Conservation (phyloP, 768 basidiomycete species). For the Russula vinacea region DNA sequence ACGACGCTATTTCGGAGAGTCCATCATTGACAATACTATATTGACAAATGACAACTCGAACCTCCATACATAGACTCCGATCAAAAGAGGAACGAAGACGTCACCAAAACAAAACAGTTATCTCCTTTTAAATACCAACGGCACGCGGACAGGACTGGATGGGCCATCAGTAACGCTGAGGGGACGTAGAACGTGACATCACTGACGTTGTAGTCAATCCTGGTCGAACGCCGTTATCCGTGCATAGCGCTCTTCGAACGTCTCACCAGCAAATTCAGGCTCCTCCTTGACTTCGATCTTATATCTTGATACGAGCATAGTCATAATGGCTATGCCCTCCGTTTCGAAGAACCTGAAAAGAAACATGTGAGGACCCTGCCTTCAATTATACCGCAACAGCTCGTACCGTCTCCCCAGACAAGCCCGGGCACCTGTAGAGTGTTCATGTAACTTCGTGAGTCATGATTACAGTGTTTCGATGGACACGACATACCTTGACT, state of each 20-base stretch:
- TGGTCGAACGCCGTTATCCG: slow-evolving; percentile 11
- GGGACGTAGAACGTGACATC: no score
- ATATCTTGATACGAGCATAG: slow-evolving; percentile 46
- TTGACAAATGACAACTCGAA: no score
- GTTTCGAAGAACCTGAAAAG: slow-evolving; percentile 48
- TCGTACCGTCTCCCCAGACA: slow-evolving; percentile 30
- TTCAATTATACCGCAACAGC: neutral
- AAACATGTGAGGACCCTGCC: neutral
- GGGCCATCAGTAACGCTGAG: no score
- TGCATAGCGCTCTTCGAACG: slow-evolving; percentile 44
- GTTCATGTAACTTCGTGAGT: neutral
- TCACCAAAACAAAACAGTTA: neutral
- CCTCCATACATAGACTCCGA: neutral
- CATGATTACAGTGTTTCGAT: neutral
- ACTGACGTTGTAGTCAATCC: slow-evolving; percentile 18
- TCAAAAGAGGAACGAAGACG: no score
- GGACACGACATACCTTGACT: slow-evolving; percentile 24
- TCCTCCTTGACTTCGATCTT: slow-evolving; percentile 50
- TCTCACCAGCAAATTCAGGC: slow-evolving; percentile 44
- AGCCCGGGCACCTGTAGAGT: slow-evolving; percentile 22
- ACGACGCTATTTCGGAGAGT: no score
- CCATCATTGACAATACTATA: no score
- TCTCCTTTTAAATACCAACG: slow-evolving; percentile 29
- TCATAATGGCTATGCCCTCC: slow-evolving; percentile 47
- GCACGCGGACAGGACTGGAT: slow-evolving; percentile 26